Evolutionary conservation across 805 yeast genomes (phyloP).

Genomic region (Isabelozyma pseudorhagii): DNA sequence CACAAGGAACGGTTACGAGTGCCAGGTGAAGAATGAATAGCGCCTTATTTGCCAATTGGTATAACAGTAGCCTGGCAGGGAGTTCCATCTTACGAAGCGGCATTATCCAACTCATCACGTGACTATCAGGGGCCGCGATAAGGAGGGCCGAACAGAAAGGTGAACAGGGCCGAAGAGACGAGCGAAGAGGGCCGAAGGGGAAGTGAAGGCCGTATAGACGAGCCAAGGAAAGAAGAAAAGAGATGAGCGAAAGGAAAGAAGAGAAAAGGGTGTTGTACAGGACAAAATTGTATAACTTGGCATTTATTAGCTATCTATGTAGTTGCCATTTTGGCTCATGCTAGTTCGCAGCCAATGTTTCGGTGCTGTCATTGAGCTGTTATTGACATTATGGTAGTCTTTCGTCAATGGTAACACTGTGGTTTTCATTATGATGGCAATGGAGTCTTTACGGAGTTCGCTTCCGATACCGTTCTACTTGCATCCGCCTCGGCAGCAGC

Average conservation of each 20-base stretch:
- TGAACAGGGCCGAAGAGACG: background rate
- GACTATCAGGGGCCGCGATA: background rate
- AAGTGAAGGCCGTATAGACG: background rate
- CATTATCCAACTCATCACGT: background rate
- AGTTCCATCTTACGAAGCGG: background rate
- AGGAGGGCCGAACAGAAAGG: background rate
- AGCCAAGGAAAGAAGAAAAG: background rate
- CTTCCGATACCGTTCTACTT: background rate
- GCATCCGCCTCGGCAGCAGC: background rate
- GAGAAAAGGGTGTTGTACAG: background rate
- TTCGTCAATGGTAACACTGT: too few relatives aligned
- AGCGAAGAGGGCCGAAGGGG: background rate
- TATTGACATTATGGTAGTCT: too few relatives aligned
- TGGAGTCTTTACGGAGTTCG: background rate
- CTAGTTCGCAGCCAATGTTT: too few relatives aligned
- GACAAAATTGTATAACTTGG: too few relatives aligned
- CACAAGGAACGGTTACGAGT: background rate
- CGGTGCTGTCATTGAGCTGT: too few relatives aligned
- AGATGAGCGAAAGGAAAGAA: background rate
- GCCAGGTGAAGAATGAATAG: background rate
- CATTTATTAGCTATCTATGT: too few relatives aligned
- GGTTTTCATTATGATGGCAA: background rate
- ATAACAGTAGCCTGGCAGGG: background rate
- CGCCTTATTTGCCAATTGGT: background rate
- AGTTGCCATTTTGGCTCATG: too few relatives aligned